Evolutionary conservation across 2,329 filamentous ascomycete genomes (phyloP).

Genomic region (Macrophomina tecta): DNA sequence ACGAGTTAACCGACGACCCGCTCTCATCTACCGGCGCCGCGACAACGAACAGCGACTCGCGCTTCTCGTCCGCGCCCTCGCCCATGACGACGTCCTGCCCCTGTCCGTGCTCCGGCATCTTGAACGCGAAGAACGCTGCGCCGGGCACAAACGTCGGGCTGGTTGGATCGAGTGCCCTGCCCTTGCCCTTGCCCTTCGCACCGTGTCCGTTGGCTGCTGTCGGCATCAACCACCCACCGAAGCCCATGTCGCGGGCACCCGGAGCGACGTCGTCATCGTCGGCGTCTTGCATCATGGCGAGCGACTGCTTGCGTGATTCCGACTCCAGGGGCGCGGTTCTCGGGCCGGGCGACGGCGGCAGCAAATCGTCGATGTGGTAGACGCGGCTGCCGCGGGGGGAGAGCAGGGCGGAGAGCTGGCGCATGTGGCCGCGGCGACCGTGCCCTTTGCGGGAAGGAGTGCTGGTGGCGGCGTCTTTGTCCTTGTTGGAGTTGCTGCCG

Average conservation of each 20-base stretch:
- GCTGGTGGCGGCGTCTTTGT: not conserved
- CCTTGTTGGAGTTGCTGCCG: not conserved
- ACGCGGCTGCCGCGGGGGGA: slow-evolving; percentile 13
- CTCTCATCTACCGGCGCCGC: not conserved
- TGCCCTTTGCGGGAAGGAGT: not conserved
- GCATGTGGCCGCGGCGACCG: slow-evolving; percentile 1
- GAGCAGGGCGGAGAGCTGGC: not conserved
- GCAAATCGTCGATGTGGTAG: slow-evolving; percentile 15
- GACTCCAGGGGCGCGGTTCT: not conserved
- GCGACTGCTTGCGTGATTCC: not conserved
- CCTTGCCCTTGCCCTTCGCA: not conserved
- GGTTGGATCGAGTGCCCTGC: slow-evolving; percentile 8
- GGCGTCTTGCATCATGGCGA: not conserved
- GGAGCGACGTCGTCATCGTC: no score
- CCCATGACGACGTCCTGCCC: no score
- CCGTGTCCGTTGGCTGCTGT: not conserved
- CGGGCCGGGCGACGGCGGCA: not conserved
- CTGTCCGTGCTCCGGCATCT: not conserved
- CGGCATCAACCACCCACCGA: not conserved
- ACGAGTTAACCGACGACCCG: not conserved
- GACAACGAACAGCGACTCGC: not conserved
- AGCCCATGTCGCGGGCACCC: not conserved
- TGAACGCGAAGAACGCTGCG: slow-evolving; percentile 1
- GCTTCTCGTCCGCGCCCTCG: not conserved
- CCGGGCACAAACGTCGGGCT: slow-evolving; percentile 16